These are phyloP conservation scores for Anthoceros angustus DNA, from an alignment of 225 moss, liverwort and hornwort genomes.

Conservation along the genomic window DNA sequence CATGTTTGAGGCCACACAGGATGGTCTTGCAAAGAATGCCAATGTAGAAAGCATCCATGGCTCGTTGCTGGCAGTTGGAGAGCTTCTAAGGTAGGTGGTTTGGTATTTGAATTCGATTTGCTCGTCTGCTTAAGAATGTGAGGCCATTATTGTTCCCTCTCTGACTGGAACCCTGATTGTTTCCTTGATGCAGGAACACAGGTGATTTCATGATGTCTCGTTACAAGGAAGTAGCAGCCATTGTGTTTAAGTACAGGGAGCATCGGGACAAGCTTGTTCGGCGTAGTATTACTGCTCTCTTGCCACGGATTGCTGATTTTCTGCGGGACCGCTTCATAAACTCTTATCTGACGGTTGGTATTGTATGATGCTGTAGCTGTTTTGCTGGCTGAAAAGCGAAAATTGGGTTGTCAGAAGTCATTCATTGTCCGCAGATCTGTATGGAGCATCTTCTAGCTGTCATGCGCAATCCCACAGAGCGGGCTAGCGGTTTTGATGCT, in stretches of 20 bases:
- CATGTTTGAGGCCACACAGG: slow-evolving; percentile 96
- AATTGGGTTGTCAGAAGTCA: background rate
- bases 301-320: slow-evolving; percentile 92
- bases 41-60: slow-evolving; percentile 95
- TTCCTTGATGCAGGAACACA: slow-evolving; percentile 44
- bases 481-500: slow-evolving; percentile 79
- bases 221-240: slow-evolving; percentile 89
- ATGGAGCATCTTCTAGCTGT: slow-evolving; percentile 87
- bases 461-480: slow-evolving; percentile 77
- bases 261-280: slow-evolving; percentile 82
- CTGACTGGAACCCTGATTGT: background rate
- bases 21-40: slow-evolving; percentile 74
- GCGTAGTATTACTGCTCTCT: slow-evolving; percentile 82
- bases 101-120: background rate
- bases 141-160: background rate
- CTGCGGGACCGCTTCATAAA: slow-evolving; percentile 87
- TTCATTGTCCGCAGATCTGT: slow-evolving; percentile 38
- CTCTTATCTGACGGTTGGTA: slow-evolving; percentile 67
- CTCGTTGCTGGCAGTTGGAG: slow-evolving; percentile 89
- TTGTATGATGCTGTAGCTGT: background rate
- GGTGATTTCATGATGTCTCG: slow-evolving; percentile 98
- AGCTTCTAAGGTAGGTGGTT: slow-evolving; percentile 53
- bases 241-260: slow-evolving; percentile 85
- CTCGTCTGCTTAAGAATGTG: background rate
- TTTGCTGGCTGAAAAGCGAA: background rate